A percentile compares a stretch with the other conserved stretches of the same genome.
Evolutionary conservation across 2,329 filamentous ascomycete species (phyloP).

Genomic region (Raffaelea albimanens): DNA sequence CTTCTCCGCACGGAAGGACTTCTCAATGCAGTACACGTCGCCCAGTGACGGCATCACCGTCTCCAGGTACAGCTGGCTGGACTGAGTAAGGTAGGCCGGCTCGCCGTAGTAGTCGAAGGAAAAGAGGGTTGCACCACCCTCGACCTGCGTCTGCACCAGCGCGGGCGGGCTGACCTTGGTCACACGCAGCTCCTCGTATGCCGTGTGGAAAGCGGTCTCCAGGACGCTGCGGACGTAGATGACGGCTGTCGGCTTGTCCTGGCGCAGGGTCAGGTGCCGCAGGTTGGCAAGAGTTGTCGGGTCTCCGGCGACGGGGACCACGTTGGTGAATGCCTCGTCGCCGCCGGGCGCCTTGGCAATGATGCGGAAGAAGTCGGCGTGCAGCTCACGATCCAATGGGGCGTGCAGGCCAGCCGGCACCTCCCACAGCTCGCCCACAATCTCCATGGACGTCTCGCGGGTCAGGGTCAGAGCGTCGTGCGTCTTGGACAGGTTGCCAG

Average conservation of each 20-base stretch:
- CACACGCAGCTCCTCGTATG: constrained; percentile 68
- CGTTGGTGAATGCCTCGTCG: constrained; percentile 86
- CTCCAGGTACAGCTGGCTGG: constrained; percentile 94
- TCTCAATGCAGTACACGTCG: constrained; percentile 96
- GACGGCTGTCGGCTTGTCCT: constrained; percentile 73
- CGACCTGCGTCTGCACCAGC: constrained; percentile 90
- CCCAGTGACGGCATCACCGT: constrained; percentile 84
- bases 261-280: constrained; percentile 77
- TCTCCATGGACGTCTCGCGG: constrained; percentile 75
- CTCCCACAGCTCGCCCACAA: constrained; percentile 74
- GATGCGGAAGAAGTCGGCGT: constrained; percentile 73
- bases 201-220: constrained; percentile 69
- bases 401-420: constrained; percentile 71
- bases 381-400: constrained; percentile 76
- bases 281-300: constrained; percentile 45
- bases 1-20: constrained; percentile 97
- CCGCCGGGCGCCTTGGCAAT: constrained; percentile 70
- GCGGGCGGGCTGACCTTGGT: constrained; percentile 82
- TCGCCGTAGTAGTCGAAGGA: constrained; percentile 57
- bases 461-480: constrained; percentile 83
- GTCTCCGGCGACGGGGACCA: constrained; percentile 51
- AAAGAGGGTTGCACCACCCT: constrained; percentile 88
- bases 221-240: constrained; percentile 80
- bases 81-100: constrained; percentile 89
- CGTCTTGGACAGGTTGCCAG: constrained; percentile 76